Evolutionary conservation across 768 basidiomycete genomes (phyloP), one percentile per base, ranked within the genome.

Genomic region (Obba rivulosa): DNA sequence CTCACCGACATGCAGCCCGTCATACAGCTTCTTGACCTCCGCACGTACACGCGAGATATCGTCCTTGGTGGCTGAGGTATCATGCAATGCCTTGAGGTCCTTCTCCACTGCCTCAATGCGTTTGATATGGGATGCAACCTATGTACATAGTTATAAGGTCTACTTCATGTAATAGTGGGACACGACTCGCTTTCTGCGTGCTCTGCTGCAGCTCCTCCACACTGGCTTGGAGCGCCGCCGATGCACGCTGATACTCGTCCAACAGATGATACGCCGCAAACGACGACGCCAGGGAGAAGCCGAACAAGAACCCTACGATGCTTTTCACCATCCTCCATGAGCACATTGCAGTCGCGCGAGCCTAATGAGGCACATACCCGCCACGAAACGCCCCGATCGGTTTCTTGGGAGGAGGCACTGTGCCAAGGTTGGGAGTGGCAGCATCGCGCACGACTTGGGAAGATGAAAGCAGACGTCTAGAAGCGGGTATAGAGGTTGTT

Each of bases 61-160:
- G 36, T 92, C 92, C 66, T 91, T 93, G 24, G 75, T 76, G 8
- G 87, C 77, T 2, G 85, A 76, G 17, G 71, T 67, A 43, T 81
- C 78, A 7, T 76, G 72, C 21, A 96, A 62, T 0, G 84, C 81
- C 63, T 87, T 91, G 57, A 94, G 63, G 57, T 93, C 90, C 64
- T 91, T 91, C 68, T 96, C 92, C 2, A 94, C 89, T 3, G 83
- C 79, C 63, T 93, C 87, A 59, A 92, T 91, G 48, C 87, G 71
- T 53, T 81, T 71, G 3, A 92, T 80, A 61, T 92, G 89, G n/a
- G 82, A 79, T 11, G 89, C 85, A 49, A 92, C 81, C 89, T 92
- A 50, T 2, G 13, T 11, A 17, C 50, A 14, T 44, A 13, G 18
- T 35, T n/a, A 22, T 24, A 5, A 38, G 14, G 16, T 38, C 7